Evolutionary conservation across 331 rosid genomes (phyloP).

Genomic region (Acacia pycnantha): DNA sequence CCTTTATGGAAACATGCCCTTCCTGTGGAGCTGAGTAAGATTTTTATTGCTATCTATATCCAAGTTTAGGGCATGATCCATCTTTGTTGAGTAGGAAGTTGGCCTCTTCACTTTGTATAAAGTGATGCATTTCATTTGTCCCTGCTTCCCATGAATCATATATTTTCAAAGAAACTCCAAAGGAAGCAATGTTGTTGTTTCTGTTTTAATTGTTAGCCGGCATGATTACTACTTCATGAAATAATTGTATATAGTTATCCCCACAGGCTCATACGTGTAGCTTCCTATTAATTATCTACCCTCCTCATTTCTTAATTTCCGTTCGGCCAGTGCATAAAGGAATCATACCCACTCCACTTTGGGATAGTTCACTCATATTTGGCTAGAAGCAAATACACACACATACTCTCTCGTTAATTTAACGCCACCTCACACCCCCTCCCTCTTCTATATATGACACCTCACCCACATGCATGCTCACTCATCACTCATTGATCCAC

Average conservation of each 20-base stretch:
- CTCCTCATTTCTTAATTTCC: too few species aligned
- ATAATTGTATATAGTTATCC: not conserved
- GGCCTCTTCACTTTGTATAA: constrained; percentile 2
- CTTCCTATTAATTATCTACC: too few species aligned
- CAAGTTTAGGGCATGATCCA: not conserved
- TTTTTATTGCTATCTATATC: constrained; percentile 21
- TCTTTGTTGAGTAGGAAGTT: not conserved
- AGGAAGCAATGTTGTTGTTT: not conserved
- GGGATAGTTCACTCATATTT: too few species aligned
- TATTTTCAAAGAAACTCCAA: constrained; percentile 1
- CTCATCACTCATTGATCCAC: too few species aligned
- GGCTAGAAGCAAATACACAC: too few species aligned
- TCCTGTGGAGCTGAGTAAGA: constrained; percentile 89
- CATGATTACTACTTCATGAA: constrained; percentile 4
- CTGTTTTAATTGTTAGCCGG: not conserved
- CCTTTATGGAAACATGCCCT: constrained; percentile 93
- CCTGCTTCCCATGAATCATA: not conserved
- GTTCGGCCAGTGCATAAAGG: too few species aligned
- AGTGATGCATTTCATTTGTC: not conserved
- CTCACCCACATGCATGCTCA: too few species aligned
- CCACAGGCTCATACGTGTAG: too few species aligned
- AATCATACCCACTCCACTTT: too few species aligned
- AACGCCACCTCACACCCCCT: too few species aligned
- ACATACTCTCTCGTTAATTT: too few species aligned
- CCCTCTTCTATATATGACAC: too few species aligned